Evolutionary conservation across 2,329 filamentous ascomycete genomes (phyloP).

Genomic region (Verticillium nubilum): DNA sequence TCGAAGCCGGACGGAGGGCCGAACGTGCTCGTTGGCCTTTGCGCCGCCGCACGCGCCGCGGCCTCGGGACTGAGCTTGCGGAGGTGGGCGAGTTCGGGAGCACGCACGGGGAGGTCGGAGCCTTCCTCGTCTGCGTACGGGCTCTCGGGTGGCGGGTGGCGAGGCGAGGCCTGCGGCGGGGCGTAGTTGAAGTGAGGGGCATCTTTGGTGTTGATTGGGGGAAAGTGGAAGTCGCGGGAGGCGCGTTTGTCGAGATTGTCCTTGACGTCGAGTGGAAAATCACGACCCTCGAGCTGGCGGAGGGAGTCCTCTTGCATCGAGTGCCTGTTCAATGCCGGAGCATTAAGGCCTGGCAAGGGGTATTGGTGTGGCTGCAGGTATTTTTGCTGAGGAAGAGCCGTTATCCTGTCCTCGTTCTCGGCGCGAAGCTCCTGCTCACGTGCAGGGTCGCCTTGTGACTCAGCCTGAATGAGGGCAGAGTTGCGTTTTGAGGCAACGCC

Average conservation of each 20-base stretch:
- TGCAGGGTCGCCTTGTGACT: conserved; percentile 74
- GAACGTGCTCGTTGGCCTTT: conserved; percentile 49
- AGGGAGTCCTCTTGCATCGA: conserved; percentile 40
- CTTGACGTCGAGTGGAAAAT: conserved; percentile 35
- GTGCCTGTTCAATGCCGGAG: conserved; percentile 20
- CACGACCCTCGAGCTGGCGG: conserved; percentile 42
- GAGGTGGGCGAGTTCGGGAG: conserved; percentile 53
- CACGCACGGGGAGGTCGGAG: conserved; percentile 25
- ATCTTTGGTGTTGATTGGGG: conserved; percentile 43
- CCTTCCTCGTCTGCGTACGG: conserved; percentile 11
- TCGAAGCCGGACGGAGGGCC: conserved; percentile 62
- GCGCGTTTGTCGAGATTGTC: conserved; percentile 24
- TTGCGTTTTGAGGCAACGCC: conserved; percentile 83
- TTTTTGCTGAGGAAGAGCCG: conserved; percentile 67
- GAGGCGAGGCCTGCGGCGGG: conserved; percentile 37
- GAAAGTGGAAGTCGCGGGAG: conserved; percentile 51
- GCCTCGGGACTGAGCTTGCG: conserved; percentile 32
- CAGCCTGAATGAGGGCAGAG: conserved; percentile 75
- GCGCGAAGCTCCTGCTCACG: conserved; percentile 72
- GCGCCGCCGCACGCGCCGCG: conserved; percentile 16
- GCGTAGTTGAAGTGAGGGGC: conserved; percentile 56
- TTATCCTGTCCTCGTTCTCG: conserved; percentile 81
- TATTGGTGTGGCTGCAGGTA: conserved; percentile 50
- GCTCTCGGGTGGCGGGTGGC: conserved; percentile 18
- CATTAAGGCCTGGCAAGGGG: conserved; percentile 8